These are phyloP conservation scores for Mucor lusitanicus DNA, from an alignment of 371 early-diverging fungal genomes.

Conservation along the genomic window DNA sequence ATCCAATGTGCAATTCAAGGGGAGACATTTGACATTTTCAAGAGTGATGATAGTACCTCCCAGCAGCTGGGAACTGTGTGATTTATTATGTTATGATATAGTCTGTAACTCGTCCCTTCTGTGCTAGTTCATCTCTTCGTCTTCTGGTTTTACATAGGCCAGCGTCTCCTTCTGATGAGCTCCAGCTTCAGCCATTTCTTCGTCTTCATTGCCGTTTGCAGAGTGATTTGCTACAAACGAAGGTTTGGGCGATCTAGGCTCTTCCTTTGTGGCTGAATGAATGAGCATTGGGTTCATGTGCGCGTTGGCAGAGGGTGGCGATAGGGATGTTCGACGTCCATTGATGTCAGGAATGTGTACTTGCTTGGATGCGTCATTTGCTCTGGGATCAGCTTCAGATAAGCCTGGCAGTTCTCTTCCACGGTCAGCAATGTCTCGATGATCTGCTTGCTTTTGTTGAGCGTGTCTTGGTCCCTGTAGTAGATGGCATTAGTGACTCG, in stretches of 20 bases:
- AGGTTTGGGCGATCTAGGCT: background rate
- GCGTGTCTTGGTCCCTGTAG: background rate
- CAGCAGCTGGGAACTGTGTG: background rate
- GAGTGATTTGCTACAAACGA: background rate
- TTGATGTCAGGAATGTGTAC: slow-evolving; percentile 1
- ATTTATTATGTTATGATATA: background rate
- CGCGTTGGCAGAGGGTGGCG: background rate
- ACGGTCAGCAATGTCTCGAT: background rate
- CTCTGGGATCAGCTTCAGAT: background rate
- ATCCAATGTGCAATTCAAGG: background rate
- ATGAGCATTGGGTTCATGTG: background rate
- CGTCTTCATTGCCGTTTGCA: background rate
- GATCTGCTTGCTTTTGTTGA: background rate
- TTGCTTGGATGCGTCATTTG: background rate
- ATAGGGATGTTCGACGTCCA: background rate
- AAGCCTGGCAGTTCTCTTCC: background rate
- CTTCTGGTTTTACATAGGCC: background rate
- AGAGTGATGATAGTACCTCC: no score
- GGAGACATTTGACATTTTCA: background rate
- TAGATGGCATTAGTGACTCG: background rate
- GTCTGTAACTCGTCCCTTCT: background rate
- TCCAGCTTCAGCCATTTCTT: background rate
- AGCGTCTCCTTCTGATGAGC: no score
- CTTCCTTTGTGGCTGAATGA: background rate
- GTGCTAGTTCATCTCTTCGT: background rate